These are phyloP conservation scores for Podaxis rugospora DNA, from an alignment of 768 basidiomycete species.

Conservation along the genomic window DNA sequence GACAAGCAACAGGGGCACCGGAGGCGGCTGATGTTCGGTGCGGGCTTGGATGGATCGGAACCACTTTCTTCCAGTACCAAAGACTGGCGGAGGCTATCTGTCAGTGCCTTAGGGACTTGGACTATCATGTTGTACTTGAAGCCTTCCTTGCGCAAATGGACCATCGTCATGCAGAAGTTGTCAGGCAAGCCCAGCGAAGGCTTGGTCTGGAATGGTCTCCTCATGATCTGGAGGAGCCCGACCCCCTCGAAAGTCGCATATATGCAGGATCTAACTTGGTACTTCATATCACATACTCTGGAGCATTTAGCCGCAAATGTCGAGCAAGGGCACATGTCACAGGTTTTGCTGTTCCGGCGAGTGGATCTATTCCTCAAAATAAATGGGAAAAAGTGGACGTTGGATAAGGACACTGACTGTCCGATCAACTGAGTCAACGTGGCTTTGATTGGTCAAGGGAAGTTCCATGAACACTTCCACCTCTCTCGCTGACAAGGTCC, in stretches of 20 bases:
- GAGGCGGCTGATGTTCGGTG: not conserved
- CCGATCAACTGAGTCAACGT: not conserved
- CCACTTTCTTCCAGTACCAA: not conserved
- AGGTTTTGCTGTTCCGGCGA: not conserved
- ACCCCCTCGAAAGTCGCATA: not conserved
- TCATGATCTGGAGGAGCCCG: not conserved
- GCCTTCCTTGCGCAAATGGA: not conserved
- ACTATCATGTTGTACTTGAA: not conserved
- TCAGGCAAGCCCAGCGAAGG: not conserved
- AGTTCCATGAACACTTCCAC: too few species aligned
- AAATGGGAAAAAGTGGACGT: not conserved
- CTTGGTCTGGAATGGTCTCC: not conserved
- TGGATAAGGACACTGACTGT: not conserved
- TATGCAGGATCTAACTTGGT: not conserved
- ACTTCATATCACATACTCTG: not conserved
- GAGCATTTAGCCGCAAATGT: not conserved
- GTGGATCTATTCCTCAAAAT: not conserved
- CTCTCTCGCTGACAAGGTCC: not conserved
- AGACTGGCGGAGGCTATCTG: not conserved
- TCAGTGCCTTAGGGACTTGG: not conserved
- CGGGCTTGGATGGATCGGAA: not conserved
- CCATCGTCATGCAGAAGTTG: not conserved
- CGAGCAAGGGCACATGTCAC: not conserved
- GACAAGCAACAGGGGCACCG: not conserved
- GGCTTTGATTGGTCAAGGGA: not conserved